phyloP scores from a whole-genome alignment of 371 early-diverging fungal genomes.

The Smittium culicis region DNA sequence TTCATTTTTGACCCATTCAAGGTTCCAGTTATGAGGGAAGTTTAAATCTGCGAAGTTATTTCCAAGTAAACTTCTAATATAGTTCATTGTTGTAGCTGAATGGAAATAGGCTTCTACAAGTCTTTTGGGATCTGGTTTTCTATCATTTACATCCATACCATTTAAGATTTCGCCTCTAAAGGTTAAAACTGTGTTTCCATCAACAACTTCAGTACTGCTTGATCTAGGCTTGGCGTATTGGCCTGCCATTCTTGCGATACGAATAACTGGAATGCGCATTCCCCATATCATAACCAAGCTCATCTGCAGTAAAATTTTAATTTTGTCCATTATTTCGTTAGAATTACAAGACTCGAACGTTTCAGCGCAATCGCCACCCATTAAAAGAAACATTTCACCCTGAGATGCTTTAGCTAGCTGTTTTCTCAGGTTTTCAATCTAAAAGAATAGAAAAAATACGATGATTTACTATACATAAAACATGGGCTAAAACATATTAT shows the following conservation, averaged over 20 bases:
- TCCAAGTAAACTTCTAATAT: constrained; percentile 68
- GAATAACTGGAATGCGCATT: constrained; percentile 76
- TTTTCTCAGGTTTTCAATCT: constrained; percentile 60
- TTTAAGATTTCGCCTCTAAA: constrained; percentile 93
- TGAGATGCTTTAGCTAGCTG: constrained; percentile 79
- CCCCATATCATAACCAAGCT: constrained; percentile 89
- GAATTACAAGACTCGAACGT: constrained; percentile 88
- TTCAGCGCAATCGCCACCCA: constrained; percentile 98
- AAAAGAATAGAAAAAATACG: no score
- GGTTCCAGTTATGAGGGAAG: constrained; percentile 75
- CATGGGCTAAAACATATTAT: constrained; percentile 3
- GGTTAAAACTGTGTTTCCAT: constrained; percentile 64
- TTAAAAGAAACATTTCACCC: constrained; percentile 81
- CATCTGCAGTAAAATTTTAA: constrained; percentile 93
- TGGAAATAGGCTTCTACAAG: constrained; percentile 89
- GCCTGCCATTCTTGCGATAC: constrained; percentile 94
- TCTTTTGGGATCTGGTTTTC: constrained; percentile 87
- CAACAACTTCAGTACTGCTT: constrained; percentile 70
- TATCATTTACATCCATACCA: constrained; percentile 71
- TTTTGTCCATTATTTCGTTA: constrained; percentile 79
- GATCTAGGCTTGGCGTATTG: constrained; percentile 96
- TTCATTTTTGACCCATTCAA: constrained; percentile 73
- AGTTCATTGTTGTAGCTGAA: constrained; percentile 92
- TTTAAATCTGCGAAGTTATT: constrained; percentile 80
- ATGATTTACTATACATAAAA: constrained; percentile 18